phyloP scores from a whole-genome alignment of 306 rosid genomes.

The Alnus rubra region DNA sequence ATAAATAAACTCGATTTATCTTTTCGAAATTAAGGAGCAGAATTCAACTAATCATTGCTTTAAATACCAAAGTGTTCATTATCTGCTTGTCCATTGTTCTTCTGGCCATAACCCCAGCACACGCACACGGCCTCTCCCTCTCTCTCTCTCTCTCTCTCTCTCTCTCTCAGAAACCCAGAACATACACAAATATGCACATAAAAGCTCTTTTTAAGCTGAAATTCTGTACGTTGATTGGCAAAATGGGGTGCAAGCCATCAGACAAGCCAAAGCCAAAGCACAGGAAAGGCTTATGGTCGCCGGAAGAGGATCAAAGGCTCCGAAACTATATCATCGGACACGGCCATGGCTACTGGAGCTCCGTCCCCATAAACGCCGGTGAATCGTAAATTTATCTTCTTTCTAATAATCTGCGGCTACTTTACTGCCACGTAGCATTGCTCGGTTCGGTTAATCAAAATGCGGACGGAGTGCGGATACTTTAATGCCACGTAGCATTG shows the following conservation, averaged over 20 bases:
- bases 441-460: no score
- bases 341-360: slow-evolving; percentile 88
- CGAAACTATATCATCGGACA: slow-evolving; percentile 50
- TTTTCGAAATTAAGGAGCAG: background rate
- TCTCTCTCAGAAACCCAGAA: background rate
- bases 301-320: slow-evolving; percentile 87
- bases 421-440: no score
- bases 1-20: background rate
- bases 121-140: background rate
- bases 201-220: slow-evolving; percentile 22
- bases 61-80: slow-evolving; percentile 26
- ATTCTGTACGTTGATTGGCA: slow-evolving; percentile 6
- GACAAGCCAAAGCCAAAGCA: slow-evolving; percentile 67
- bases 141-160: no score
- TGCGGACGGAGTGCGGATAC: no score
- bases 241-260: slow-evolving; percentile 63
- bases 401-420: no score
- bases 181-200: background rate
- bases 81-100: slow-evolving; percentile 30
- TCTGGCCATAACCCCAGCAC: slow-evolving; percentile 2
- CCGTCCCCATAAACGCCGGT: slow-evolving; percentile 76
- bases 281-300: slow-evolving; percentile 89
- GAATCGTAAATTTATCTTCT: no score
- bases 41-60: slow-evolving; percentile 31
- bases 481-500: no score